Evolutionary conservation across 768 basidiomycete genomes (phyloP).

Genomic region (Podaxis rugospora): DNA sequence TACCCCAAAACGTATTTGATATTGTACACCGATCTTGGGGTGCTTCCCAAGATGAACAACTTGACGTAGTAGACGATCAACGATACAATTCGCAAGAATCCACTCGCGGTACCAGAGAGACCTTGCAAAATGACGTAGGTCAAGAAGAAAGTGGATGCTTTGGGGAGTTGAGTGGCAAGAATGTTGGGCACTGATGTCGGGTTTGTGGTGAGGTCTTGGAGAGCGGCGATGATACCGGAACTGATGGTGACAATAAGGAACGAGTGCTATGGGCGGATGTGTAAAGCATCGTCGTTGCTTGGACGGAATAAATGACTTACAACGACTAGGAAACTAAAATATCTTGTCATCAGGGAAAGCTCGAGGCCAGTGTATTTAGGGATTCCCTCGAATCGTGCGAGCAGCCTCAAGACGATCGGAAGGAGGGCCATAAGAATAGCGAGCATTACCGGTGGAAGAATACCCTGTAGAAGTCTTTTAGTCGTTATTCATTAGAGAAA

Average conservation of each 20-base stretch:
- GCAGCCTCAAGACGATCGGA: constrained; percentile 70
- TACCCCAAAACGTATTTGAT: constrained; percentile 73
- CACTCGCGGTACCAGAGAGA: constrained; percentile 71
- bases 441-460: constrained; percentile 81
- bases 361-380: constrained; percentile 82
- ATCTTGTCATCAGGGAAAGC: constrained; percentile 87
- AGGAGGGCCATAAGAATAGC: constrained; percentile 91
- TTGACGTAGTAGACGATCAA: constrained; percentile 89
- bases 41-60: constrained; percentile 80
- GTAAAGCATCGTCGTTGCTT: background rate
- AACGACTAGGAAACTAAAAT: constrained; percentile 87
- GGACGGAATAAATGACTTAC: constrained; percentile 41
- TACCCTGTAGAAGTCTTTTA: constrained; percentile 45
- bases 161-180: constrained; percentile 76
- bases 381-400: constrained; percentile 86
- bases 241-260: constrained; percentile 88
- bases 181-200: constrained; percentile 66
- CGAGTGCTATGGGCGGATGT: constrained; percentile 58
- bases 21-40: constrained; percentile 77
- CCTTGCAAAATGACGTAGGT: constrained; percentile 83
- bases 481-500: background rate
- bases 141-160: constrained; percentile 87
- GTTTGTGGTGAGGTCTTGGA: constrained; percentile 58
- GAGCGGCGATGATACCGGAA: constrained; percentile 76
- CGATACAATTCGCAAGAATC: constrained; percentile 74